Base-by-base conservation (phyloP, 306 rosid genomes). In the Prosopis cineraria region DNA sequence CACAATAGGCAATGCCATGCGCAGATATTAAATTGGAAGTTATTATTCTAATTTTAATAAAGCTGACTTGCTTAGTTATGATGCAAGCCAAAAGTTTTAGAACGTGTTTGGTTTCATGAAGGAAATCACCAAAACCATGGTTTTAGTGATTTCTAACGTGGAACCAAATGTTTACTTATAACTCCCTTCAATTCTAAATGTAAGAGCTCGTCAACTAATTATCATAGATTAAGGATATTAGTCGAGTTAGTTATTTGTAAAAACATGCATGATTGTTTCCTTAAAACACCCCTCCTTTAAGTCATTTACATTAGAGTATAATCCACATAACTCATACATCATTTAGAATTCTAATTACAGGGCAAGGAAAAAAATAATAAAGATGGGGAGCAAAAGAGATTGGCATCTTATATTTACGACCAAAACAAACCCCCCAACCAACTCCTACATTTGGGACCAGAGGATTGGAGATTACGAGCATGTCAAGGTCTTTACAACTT, bases 401-500 rank as follows among this genome's bases (percentile, higher is more conserved):
- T 6, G 24, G 6, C 24, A 10, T n/a, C 24, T 48, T 17, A 48
- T 4, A 20, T 20, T 52, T 8, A 52, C 12, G 12, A 52, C 20
- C 22, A 52, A 20, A 52, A 16, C 24, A 48, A 6, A 48, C 19
- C 22, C 9, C 10, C 25, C 10, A 48, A 19, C 19, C 7, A 48
- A 14, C 25, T 48, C 56, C 25, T 19, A 19, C 2, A 19, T 19
- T 48, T 6, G 20, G 29, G 29, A 52, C 0, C 1, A 7, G 5
- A 36, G 39, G 6, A 73, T 34, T 43, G 30, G 47, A 81, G 36
- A 36, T 59, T 44, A 29, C 58, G 9, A 63, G 80, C 22, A 39
- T 59, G 50, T 62, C 43, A 76, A 70, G 29, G 19, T 34, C 37
- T 41, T 44, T n/a, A 31, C 6, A 36, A 78, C 93, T 88, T 71